Percentiles rank a stretch among this genome's conserved stretches.
These are phyloP conservation scores for Malassezia slooffiae DNA, from an alignment of 1,284 basidiomycete species.

Conservation along the genomic window DNA sequence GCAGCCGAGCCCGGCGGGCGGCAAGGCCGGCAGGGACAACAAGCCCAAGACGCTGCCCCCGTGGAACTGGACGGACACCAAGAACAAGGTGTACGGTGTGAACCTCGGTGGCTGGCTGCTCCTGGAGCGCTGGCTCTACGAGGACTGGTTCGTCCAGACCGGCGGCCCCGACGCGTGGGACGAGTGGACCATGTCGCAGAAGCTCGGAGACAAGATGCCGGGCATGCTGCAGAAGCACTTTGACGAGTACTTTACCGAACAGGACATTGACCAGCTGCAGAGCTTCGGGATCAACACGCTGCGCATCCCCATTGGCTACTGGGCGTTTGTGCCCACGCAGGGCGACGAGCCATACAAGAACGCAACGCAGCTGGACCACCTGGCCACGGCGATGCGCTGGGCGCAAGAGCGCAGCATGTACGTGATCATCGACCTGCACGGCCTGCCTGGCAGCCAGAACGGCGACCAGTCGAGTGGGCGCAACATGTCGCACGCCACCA, in stretches of 20 bases:
- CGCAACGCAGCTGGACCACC: constrained; percentile 26
- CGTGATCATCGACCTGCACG: constrained; percentile 49
- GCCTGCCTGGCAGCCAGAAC: constrained; percentile 49
- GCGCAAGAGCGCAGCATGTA: constrained; percentile 47
- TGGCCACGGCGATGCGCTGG: constrained; percentile 36
- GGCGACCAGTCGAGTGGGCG: constrained; percentile 42
- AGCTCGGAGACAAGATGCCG: constrained; percentile 26
- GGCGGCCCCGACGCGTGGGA: constrained; percentile 45
- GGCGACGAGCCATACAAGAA: constrained; percentile 30
- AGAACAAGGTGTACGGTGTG: constrained; percentile 39
- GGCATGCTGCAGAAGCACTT: constrained; percentile 42
- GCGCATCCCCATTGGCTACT: constrained; percentile 47
- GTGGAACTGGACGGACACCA: constrained; percentile 40
- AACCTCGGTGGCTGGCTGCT: constrained; percentile 43
- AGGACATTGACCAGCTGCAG: constrained; percentile 43
- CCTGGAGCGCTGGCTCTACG: constrained; percentile 48
- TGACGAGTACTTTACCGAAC: constrained; percentile 47
- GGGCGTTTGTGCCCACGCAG: constrained; percentile 37
- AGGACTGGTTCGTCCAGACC: constrained; percentile 47
- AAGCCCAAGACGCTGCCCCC: constrained; percentile 25
- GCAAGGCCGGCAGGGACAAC: constrained; percentile 8
- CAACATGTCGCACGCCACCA: constrained; percentile 31
- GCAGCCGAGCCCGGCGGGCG: not conserved
- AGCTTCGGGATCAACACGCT: constrained; percentile 43
- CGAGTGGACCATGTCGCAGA: constrained; percentile 45